phyloP scores from a whole-genome alignment of 208 protist species.

The Trypanosoma scelopori region DNA sequence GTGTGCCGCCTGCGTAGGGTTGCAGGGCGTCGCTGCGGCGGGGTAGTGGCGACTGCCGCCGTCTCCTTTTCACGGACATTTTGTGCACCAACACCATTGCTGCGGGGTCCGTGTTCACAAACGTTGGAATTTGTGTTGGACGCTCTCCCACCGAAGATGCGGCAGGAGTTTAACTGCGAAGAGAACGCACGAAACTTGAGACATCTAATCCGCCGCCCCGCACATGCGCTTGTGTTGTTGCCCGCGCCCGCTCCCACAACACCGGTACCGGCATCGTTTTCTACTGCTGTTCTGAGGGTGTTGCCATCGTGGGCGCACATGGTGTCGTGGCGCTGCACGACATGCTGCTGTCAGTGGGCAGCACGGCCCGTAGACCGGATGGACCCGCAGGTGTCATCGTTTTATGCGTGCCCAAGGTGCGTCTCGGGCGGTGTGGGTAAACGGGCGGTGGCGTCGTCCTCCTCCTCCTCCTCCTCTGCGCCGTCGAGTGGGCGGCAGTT shows the following conservation, averaged over 20 bases:
- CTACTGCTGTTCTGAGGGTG: conserved; percentile 12
- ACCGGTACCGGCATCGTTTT: background rate
- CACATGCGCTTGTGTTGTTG: too few species aligned
- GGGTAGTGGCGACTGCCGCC: background rate
- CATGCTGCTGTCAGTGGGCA: conserved; percentile 46
- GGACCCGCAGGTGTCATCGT: conserved; percentile 47
- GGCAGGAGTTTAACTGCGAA: conserved; percentile 21
- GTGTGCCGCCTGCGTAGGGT: too few species aligned
- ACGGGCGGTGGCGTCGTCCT: background rate
- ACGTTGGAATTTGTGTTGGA: conserved; percentile 19
- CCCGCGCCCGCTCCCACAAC: too few species aligned
- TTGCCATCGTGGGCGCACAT: conserved; percentile 44
- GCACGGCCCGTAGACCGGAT: conserved; percentile 56
- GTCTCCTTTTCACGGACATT: background rate
- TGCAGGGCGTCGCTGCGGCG: background rate
- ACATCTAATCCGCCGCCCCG: conserved; percentile 7
- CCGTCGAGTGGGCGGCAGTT: conserved; percentile 8
- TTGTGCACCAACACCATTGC: background rate
- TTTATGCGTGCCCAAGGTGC: conserved; percentile 53
- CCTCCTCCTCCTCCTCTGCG: background rate
- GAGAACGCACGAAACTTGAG: conserved; percentile 25
- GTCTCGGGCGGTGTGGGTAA: background rate
- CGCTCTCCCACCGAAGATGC: conserved; percentile 17
- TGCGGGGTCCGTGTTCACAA: background rate
- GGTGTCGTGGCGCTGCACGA: conserved; percentile 55